Evolutionary conservation across 2,329 filamentous ascomycete species (phyloP).

Genomic region (Alternaria viburni): DNA sequence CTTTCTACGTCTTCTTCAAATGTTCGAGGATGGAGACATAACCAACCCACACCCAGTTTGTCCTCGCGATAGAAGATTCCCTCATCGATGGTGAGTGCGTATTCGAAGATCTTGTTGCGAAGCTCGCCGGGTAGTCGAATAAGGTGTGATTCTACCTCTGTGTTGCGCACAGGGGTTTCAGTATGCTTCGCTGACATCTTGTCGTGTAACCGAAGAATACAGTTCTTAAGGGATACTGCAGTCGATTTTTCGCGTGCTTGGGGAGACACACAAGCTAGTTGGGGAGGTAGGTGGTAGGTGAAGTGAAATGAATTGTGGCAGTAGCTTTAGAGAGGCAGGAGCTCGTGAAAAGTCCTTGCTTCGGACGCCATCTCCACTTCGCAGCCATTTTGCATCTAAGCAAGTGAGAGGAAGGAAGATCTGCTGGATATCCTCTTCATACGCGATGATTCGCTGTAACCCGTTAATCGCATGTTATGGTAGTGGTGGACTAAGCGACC

Average conservation of each 20-base stretch:
- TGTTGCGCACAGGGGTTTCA: not conserved
- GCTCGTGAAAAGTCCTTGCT: not conserved
- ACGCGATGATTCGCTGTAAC: not conserved
- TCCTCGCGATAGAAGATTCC: not conserved
- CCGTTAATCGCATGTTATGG: not conserved
- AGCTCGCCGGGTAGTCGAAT: slow-evolving; percentile 3
- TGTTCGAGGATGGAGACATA: not conserved
- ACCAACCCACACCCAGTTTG: not conserved
- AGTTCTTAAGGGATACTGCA: not conserved
- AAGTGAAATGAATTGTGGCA: not conserved
- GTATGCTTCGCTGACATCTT: not conserved
- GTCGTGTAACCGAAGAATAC: not conserved
- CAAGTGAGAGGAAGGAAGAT: not conserved
- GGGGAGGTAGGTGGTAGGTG: not conserved
- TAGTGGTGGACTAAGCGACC: not conserved
- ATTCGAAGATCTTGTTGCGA: slow-evolving; percentile 3
- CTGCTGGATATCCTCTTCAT: not conserved
- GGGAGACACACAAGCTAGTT: not conserved
- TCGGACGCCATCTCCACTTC: accelerated
- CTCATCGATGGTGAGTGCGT: not conserved
- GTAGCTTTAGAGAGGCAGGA: not conserved
- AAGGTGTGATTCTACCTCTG: not conserved
- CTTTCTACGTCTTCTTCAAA: not conserved
- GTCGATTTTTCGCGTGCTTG: not conserved
- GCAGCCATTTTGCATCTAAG: not conserved